Evolutionary conservation across 2,329 filamentous ascomycete genomes (phyloP).

Genomic region (Blastomyces silverae): DNA sequence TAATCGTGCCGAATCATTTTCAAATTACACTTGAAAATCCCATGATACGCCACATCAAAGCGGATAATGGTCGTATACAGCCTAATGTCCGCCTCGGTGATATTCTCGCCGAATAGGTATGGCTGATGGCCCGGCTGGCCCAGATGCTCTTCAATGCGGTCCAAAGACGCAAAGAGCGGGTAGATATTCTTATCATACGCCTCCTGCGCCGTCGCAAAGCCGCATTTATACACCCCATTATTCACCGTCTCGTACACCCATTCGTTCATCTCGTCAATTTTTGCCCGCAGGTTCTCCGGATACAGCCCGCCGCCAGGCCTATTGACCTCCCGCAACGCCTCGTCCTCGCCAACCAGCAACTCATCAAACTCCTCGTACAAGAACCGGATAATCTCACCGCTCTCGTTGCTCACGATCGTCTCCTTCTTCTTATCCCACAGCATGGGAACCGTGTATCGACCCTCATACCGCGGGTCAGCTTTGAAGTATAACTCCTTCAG

Average conservation of each 20-base stretch:
- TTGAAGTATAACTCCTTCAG: constrained; percentile 69
- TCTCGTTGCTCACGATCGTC: constrained; percentile 80
- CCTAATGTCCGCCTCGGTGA: constrained; percentile 74
- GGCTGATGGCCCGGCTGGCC: constrained; percentile 45
- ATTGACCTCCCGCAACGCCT: constrained; percentile 49
- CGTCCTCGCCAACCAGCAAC: constrained; percentile 44
- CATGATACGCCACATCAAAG: constrained; percentile 68
- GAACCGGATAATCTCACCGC: constrained; percentile 81
- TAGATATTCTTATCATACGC: constrained; percentile 68
- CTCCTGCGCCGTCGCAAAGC: constrained; percentile 69
- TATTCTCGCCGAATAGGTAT: constrained; percentile 63
- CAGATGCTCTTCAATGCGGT: constrained; percentile 65
- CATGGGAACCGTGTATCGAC: constrained; percentile 74
- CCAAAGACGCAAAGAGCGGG: constrained; percentile 64
- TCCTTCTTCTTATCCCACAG: constrained; percentile 70
- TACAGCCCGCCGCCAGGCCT: constrained; percentile 54
- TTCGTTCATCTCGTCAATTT: constrained; percentile 67
- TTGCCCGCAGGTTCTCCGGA: constrained; percentile 51
- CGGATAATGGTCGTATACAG: constrained; percentile 62
- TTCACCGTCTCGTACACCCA: constrained; percentile 65
- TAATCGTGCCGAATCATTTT: constrained; percentile 59
- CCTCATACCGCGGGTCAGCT: constrained; percentile 59
- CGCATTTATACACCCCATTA: constrained; percentile 54
- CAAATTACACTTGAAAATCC: constrained; percentile 70
- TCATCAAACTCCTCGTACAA: constrained; percentile 68